A percentile compares a stretch with the other conserved stretches of the same genome.
Conservation (phyloP, 2,329 filamentous ascomycete genomes). For the Periconia macrospinosa region DNA sequence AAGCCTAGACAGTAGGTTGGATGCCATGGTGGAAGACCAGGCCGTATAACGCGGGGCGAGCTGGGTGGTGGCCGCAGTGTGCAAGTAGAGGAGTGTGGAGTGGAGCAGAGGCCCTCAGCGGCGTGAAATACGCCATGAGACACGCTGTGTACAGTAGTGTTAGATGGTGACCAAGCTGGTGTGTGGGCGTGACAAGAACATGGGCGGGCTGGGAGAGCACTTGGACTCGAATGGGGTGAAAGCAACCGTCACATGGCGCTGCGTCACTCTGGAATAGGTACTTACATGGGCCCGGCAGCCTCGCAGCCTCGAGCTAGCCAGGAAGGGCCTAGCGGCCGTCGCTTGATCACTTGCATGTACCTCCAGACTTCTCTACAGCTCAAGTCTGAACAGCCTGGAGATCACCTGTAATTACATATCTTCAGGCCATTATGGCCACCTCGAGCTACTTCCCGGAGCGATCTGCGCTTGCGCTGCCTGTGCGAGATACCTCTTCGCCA, state of each 20-base stretch:
- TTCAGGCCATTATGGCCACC: neutral
- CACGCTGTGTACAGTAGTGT: conserved; percentile 9
- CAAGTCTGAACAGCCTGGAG: too few species aligned
- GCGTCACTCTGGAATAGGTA: conserved; percentile 8
- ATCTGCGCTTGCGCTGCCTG: conserved; percentile 22
- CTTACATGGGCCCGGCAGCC: too few species aligned
- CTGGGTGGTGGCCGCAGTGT: conserved; percentile 1
- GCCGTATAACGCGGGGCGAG: conserved; percentile 26
- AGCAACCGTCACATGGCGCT: conserved; percentile 23
- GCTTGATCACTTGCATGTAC: conserved; percentile 16
- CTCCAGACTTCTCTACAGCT: too few species aligned
- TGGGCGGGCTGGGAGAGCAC: neutral
- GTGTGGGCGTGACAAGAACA: conserved; percentile 10
- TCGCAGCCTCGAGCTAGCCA: too few species aligned
- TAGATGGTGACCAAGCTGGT: conserved; percentile 22
- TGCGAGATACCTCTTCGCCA: conserved; percentile 30
- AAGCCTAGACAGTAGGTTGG: conserved; percentile 56
- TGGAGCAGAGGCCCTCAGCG: conserved; percentile 19
- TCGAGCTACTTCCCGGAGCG: conserved; percentile 36
- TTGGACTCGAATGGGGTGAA: conserved; percentile 16
- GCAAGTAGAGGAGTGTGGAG: conserved; percentile 17
- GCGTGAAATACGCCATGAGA: conserved; percentile 22
- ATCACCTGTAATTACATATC: too few species aligned
- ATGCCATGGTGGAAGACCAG: conserved; percentile 51
- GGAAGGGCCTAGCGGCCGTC: too few species aligned